These are phyloP conservation scores for Saccharomyces hybrid DNA, from an alignment of 1,139 yeast genomes.

Conservation along the genomic window DNA sequence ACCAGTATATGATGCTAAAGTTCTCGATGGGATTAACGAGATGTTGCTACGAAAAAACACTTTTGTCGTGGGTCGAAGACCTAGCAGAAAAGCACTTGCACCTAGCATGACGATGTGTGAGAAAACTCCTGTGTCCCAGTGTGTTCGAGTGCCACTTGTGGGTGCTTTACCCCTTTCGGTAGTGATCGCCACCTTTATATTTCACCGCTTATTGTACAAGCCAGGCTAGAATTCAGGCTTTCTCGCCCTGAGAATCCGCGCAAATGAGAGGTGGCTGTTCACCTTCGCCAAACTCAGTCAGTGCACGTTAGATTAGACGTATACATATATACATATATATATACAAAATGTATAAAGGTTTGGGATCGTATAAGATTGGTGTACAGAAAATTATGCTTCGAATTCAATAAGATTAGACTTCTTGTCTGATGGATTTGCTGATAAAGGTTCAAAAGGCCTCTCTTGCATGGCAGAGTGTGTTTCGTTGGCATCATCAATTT, in stretches of 20 bases:
- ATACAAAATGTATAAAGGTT: background rate
- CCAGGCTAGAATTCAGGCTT: background rate
- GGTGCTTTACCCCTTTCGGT: background rate
- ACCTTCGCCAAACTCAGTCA: too few species aligned
- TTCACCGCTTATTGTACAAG: background rate
- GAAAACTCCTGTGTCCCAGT: background rate
- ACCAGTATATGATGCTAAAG: background rate
- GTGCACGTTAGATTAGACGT: background rate
- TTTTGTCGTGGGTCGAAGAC: background rate
- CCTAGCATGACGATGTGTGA: background rate
- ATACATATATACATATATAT: background rate
- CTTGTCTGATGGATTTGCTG: constrained; percentile 4
- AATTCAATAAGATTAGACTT: constrained; percentile 12
- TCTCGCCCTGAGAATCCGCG: background rate
- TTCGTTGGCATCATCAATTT: constrained; percentile 9
- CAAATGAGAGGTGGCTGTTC: background rate
- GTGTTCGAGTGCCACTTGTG: background rate
- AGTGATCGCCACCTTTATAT: background rate
- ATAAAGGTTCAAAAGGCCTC: constrained; percentile 8
- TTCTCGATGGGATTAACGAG: background rate
- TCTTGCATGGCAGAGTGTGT: background rate
- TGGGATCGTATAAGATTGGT: background rate
- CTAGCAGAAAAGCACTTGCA: background rate
- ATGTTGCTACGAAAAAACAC: background rate
- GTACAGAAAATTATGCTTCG: constrained; percentile 7